Percentiles rank a stretch among this genome's conserved stretches.
Conservation (phyloP, 305 asterid genomes). For the Solanum aculeatissimum region DNA sequence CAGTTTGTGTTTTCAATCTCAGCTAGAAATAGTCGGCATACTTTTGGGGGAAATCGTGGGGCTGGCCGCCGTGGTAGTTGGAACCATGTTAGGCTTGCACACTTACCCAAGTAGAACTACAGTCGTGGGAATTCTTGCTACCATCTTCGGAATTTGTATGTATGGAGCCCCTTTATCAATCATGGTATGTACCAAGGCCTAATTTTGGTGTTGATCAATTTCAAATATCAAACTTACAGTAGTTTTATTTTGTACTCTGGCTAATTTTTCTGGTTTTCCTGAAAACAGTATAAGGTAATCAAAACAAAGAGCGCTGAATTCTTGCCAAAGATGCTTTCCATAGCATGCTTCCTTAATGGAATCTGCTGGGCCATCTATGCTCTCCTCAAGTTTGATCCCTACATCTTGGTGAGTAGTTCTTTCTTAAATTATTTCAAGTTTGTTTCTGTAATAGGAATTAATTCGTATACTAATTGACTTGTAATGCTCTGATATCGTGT, state of each 20-base stretch:
- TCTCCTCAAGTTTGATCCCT: constrained; percentile 34
- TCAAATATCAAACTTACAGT: not conserved
- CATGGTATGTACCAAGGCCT: constrained; percentile 23
- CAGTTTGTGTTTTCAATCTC: not conserved
- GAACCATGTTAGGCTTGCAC: constrained; percentile 26
- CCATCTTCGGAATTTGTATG: constrained; percentile 43
- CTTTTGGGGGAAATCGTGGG: constrained; percentile 14
- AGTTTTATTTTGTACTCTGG: not conserved
- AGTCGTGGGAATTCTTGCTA: constrained; percentile 43
- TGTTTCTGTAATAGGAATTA: not conserved
- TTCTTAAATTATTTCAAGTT: not conserved
- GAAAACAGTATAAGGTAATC: constrained; percentile 27
- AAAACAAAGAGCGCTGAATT: constrained; percentile 41
- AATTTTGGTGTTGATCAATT: not conserved
- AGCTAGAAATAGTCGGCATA: constrained; percentile 13
- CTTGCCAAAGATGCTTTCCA: constrained; percentile 45
- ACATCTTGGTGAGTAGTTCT: constrained; percentile 25
- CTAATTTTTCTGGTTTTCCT: not conserved
- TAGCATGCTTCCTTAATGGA: constrained; percentile 54
- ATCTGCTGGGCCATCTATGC: constrained; percentile 43
- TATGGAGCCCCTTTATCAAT: constrained; percentile 64
- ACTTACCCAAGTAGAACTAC: constrained; percentile 27
- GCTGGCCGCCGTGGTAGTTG: constrained; percentile 5
- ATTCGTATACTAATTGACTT: not conserved
- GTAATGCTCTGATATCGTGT: not conserved